Percentiles rank a stretch among this genome's conserved stretches.
Conservation (phyloP, 139 green algal species). For the Diplosphaera chodatii region DNA sequence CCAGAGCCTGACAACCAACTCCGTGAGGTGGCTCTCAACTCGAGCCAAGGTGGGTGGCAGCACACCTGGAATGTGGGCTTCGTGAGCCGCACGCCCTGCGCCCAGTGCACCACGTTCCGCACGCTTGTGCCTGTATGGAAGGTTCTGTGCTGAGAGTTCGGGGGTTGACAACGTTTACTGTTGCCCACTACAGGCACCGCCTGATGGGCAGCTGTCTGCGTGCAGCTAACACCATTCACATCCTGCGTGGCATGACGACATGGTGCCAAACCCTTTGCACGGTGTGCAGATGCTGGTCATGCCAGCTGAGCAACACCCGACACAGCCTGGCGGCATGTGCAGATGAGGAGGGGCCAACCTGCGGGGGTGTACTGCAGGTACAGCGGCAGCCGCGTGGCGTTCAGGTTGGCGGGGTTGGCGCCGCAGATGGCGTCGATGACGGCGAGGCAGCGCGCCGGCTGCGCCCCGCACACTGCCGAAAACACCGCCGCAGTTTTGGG, state of each 20-base stretch:
- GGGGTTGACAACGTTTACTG: neutral
- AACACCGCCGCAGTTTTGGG: constrained; percentile 24
- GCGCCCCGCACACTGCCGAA: constrained; percentile 18
- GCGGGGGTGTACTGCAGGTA: constrained; percentile 38
- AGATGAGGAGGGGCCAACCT: constrained; percentile 1
- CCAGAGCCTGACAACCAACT: constrained; percentile 9
- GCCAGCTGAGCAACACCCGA: no score
- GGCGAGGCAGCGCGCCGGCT: constrained; percentile 36
- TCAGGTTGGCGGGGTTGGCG: constrained; percentile 49
- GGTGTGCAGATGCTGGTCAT: no score
- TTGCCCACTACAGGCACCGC: neutral
- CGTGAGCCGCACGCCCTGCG: constrained; percentile 11
- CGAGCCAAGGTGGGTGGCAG: constrained; percentile 7
- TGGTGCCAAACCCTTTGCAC: no score
- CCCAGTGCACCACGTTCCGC: constrained; percentile 29
- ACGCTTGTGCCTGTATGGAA: constrained; percentile 20
- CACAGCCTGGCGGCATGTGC: no score
- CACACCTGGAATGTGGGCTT: constrained; percentile 1
- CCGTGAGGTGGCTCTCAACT: constrained; percentile 13
- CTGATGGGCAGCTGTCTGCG: no score
- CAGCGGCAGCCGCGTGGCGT: constrained; percentile 27
- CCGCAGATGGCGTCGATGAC: constrained; percentile 42
- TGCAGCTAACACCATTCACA: no score
- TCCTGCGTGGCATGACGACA: no score
- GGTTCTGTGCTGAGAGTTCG: no score